Percentiles rank a stretch among this genome's conserved stretches.
Evolutionary conservation across 2,329 filamentous ascomycete genomes (phyloP).

Genomic region (Lecanicillium sp.): DNA sequence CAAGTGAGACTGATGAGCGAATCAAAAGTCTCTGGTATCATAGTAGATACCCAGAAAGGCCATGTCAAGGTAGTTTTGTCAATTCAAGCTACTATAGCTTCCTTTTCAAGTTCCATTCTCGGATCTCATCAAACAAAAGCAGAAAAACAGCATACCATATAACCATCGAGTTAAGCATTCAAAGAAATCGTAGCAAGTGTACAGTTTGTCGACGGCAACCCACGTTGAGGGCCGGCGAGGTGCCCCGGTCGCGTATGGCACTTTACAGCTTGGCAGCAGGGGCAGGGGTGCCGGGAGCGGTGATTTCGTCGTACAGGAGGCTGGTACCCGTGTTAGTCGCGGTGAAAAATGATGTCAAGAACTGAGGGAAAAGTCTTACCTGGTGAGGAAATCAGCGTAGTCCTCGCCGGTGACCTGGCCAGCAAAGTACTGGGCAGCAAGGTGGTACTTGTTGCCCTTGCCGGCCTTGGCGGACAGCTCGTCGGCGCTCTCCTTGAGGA

Average conservation of each 20-base stretch:
- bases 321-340: slow-evolving; percentile 36
- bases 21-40: slow-evolving; percentile 11
- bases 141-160: neutral
- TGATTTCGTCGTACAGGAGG: slow-evolving; percentile 83
- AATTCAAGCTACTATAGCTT: slow-evolving; percentile 15
- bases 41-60: slow-evolving; percentile 7
- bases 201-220: slow-evolving; percentile 5
- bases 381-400: slow-evolving; percentile 91
- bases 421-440: slow-evolving; percentile 89
- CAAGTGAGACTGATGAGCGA: slow-evolving; percentile 2
- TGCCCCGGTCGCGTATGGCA: too few relatives aligned
- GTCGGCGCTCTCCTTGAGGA: slow-evolving; percentile 81
- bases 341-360: neutral
- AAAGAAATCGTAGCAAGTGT: slow-evolving; percentile 5
- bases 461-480: slow-evolving; percentile 67
- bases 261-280: slow-evolving; percentile 59
- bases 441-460: slow-evolving; percentile 84
- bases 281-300: slow-evolving; percentile 57
- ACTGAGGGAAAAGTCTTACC: slow-evolving; percentile 44
- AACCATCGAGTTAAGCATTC: too few relatives aligned
- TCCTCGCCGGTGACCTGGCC: slow-evolving; percentile 94
- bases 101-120: slow-evolving; percentile 7
- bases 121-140: neutral
- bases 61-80: slow-evolving; percentile 12
- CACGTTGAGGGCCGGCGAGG: neutral